Base-by-base conservation (phyloP, 2,329 filamentous ascomycete genomes). In the Sporothrix globosa region DNA sequence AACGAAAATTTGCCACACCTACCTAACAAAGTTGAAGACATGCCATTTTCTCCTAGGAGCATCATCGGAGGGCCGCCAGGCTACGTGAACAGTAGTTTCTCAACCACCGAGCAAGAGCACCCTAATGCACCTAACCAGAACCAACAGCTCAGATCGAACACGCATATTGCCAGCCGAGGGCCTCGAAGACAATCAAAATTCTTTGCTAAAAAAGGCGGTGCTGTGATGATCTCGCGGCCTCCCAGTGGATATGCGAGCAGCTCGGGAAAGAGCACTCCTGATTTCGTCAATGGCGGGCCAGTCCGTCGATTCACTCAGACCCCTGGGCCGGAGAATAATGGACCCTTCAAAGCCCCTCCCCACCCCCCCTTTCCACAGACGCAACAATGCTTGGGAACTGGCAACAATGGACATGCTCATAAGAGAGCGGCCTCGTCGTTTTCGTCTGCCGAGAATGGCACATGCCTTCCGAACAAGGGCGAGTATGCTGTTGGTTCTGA, bases 21-120 rank as follows among this genome's bases (percentile, higher is more conserved):
- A 0, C 73, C 73, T 0, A 52, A n/a, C 2, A 68, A 68, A 1
- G 46, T 73, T 17, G 73, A 71, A 19, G 68, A 74, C 19, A 74
- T 74, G 73, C 73, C 73, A 0, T 34, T 68, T 3, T 69, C 73
- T 11, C 73, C 73, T 4, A 48, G 67, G 27, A 30, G 11, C 19
- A 24, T 24, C 13, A 66, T 34, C 5, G 58, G 52, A 4, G 17
- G 17, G 1, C 21, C 44, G 9, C 44, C 63, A 3, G 4, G 17
- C 19, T 66, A 24, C 5, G 24, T 10, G 11, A 69, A 53, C 24
- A 11, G 7, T 44, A 30, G 44, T 17, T 63, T 52, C 21, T 10
- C 41, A 6, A 27, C 56, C 6, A 3, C 19, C 4, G 34, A 39
- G 13, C 11, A 30, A 17, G 34, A 27, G 13, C 34, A 13, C 10